Evolutionary conservation across 768 basidiomycete genomes (phyloP).

Genomic region (Agrocybe praecox): DNA sequence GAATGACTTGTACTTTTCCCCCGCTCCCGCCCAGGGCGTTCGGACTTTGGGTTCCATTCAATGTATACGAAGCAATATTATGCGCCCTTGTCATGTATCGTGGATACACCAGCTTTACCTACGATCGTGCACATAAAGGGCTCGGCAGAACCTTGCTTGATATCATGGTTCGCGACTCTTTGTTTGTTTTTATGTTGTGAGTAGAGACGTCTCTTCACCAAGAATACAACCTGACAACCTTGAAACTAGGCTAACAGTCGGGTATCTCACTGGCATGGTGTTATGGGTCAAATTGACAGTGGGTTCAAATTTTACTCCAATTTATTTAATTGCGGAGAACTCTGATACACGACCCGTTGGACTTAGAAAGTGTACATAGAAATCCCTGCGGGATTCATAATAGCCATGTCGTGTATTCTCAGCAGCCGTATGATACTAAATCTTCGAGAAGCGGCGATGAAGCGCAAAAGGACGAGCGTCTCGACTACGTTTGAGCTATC

Average conservation of each 20-base stretch:
- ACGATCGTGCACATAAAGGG: not conserved
- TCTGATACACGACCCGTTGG: too few relatives aligned
- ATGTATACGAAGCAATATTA: not conserved
- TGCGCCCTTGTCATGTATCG: not conserved
- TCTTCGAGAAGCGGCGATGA: not conserved
- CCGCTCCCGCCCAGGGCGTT: not conserved
- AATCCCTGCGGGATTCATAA: too few relatives aligned
- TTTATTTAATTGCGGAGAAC: too few relatives aligned
- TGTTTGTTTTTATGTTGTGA: not conserved
- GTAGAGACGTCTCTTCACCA: too few relatives aligned
- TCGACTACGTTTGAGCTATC: too few relatives aligned
- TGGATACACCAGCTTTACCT: not conserved
- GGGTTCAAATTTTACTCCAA: too few relatives aligned
- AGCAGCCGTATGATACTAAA: not conserved
- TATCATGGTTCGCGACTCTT: not conserved
- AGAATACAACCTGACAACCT: too few relatives aligned
- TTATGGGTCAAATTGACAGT: too few relatives aligned
- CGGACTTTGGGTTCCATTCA: not conserved
- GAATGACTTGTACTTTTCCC: not conserved
- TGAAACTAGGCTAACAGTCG: too few relatives aligned
- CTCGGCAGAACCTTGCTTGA: not conserved
- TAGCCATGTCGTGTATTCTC: too few relatives aligned
- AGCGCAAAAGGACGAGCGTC: not conserved
- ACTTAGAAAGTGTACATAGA: too few relatives aligned
- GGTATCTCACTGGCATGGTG: too few relatives aligned